Evolutionary conservation across 352 stramenopile species (phyloP), one percentile per base, ranked within the genome.

Genomic region (Bremia lactucae): DNA sequence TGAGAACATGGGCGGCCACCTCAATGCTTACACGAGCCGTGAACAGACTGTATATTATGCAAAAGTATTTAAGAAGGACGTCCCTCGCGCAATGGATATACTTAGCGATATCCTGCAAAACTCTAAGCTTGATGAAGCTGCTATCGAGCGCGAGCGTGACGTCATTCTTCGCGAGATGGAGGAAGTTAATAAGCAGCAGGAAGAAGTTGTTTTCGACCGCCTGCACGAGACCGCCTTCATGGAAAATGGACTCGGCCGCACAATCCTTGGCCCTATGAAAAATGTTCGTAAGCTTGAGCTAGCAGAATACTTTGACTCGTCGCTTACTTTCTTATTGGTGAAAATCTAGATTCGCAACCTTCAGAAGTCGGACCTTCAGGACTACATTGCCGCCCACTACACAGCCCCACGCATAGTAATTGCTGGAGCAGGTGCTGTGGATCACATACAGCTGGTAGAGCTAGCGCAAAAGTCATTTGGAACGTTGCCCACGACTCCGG

Each of bases 31-130:
- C 74, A 99, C 97, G 42, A 97, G 77, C 55, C 83, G 96, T 40
- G 97, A 99, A 66, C 96, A 99, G 75, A 99, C 97, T n/a, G 96
- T 99, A 21, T 99, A 99, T 78, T 99, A 98, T 79, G 96, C 96
- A 50, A 98, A 98, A 72, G 95, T 99, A 2, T 99, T 99, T 69
- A 98, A 98, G 72, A 95, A 98, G 55, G 96, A 99, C 65, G 92
- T 99, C 33, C 83, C 77, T 7, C 71, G 81, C 33, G 96, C 96
- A 35, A 88, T 99, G 50, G 97, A 99, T 59, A 98, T 99, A 62
- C 78, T 99, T 31, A 90, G 81, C 49, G 97, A 99, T 74, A 99
- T 99, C 51, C 65, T 99, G 42, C 84, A 98, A 54, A 94, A 98
- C 74, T 98, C 92, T 16, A 97, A 97, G 59, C 75, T 99, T 34